Evolutionary conservation across 2,329 filamentous ascomycete genomes (phyloP), one percentile per base, ranked within the genome.

Genomic region (Alternaria sp.): DNA sequence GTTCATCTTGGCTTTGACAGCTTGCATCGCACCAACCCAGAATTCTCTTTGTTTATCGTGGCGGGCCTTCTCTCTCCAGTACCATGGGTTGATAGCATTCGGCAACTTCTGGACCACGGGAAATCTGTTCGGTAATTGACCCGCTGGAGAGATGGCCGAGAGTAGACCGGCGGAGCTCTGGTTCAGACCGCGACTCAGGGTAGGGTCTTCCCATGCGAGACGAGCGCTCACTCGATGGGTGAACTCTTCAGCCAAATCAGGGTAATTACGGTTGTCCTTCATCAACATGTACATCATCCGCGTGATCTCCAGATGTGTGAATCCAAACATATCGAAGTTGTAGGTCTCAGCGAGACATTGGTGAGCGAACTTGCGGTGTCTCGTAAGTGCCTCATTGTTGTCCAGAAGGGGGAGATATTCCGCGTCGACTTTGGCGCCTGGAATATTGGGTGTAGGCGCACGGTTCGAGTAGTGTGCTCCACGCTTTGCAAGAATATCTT

Each of bases 241-340:
- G 42, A 54, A 54, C 20, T 54, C 52, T 9, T 54, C 52, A 7
- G 52, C 52, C 18, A 54, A n/a, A 7, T 47, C 42, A 28, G 52
- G 52, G 1, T 54, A 54, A 32, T 54, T 54, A 1, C 52, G 52
- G n/a, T 47, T 54, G 22, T 54, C 52, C n/a, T 47, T 54, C 42
- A 47, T 54, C 42, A 54, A 5, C 20, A 26, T 32, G n/a, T 47
- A 46, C 52, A 54, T 54, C 52, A 54, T 54, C n/a, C 52, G 38
- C 11, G 43, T 54, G 12, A 54, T 54, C 18, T 54, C 52, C 16
- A 54, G 32, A 28, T 54, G 52, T 11, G 52, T 54, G 26, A 54
- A 54, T 9, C 52, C 52, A 14, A 47, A 54, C 52, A 54, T 54
- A n/a, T 54, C 52, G 30, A 36, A 54, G 42, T 54, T 54, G 32